Base-by-base conservation (phyloP, 108 stramenopile genomes). In the Conticribra guillardii region DNA sequence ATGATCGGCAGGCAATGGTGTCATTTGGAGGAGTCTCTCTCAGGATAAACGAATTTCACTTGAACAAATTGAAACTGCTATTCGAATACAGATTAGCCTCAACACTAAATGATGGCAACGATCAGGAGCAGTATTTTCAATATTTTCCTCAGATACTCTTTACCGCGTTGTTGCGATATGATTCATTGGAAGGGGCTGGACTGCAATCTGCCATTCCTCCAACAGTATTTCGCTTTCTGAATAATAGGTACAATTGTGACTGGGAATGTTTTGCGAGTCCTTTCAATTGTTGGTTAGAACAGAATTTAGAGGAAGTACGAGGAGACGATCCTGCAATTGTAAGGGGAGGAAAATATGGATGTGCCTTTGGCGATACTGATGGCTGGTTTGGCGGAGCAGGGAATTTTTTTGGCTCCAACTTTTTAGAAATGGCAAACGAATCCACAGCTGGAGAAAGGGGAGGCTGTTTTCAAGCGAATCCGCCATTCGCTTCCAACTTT, bases 261-360 rank as follows among this genome's bases (percentile, higher is more conserved):
- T 87, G 88, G 73, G 96, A 96, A 69, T 93, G 93, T 60, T 96
- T 96, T 75, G 96, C 96, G 0, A 91, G 90, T 54, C 94, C 96
- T 8, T 81, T 96, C 58, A 96, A 96, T 67, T 91, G 90, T 67
- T 89, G 90, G 34, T 88, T 90, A 50, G 90, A 69, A 44, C 47
- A 49, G 59, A 23, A 55, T 11, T 28, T 34, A 19, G 33, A 48
- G 21, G 37, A 69, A 11, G 30, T 18, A 24, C 30, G 32, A 49
- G 37, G 24, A 9, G 0, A 59, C 34, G 45, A n/a, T 33, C n/a
- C 19, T 58, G 47, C 19, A 50, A 31, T 2, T 30, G 28, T 17
- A 1, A 14, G 57, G 28, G 79, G 55, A 41, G 71, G 67, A 26
- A 62, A 62, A 19, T 87, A 61, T 48, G 87, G 88, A 56, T 80